phyloP scores from a whole-genome alignment of 352 stramenopile species.

The Globisporangium okanoganense region DNA sequence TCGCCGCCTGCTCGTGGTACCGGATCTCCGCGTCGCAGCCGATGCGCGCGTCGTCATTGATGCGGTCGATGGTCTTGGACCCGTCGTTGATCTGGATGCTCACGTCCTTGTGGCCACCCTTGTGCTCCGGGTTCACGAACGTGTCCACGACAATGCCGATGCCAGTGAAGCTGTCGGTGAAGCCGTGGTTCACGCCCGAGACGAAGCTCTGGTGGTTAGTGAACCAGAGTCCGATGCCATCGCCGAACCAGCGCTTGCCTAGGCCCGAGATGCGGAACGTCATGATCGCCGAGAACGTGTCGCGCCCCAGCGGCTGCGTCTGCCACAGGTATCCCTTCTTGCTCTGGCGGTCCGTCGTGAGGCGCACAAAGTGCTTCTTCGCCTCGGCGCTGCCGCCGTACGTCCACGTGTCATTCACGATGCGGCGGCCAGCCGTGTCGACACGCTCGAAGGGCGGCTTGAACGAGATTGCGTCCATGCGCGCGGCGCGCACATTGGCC shows the following conservation, averaged over 20 bases:
- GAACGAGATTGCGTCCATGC: slow-evolving; percentile 73
- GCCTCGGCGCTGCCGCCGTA: slow-evolving; percentile 69
- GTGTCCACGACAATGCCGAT: slow-evolving; percentile 82
- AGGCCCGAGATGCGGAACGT: slow-evolving; percentile 83
- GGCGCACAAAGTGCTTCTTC: slow-evolving; percentile 84
- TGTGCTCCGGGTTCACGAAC: slow-evolving; percentile 82
- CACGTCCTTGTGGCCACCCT: slow-evolving; percentile 81
- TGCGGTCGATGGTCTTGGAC: slow-evolving; percentile 54
- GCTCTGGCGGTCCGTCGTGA: slow-evolving; percentile 87
- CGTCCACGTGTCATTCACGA: slow-evolving; percentile 75
- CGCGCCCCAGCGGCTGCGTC: slow-evolving; percentile 40
- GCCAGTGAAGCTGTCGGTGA: slow-evolving; percentile 71
- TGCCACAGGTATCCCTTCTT: slow-evolving; percentile 83
- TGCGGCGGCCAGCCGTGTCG: slow-evolving; percentile 50
- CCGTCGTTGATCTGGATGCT: slow-evolving; percentile 83
- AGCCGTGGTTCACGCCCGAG: slow-evolving; percentile 68
- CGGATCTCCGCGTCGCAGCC: slow-evolving; percentile 77
- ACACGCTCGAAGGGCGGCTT: slow-evolving; percentile 70
- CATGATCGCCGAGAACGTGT: slow-evolving; percentile 61
- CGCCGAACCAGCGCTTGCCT: slow-evolving; percentile 81
- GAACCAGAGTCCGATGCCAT: slow-evolving; percentile 83
- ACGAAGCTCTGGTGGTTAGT: slow-evolving; percentile 57
- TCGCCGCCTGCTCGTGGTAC: slow-evolving; percentile 73
- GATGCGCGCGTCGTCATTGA: slow-evolving; percentile 61
- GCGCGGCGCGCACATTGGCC: slow-evolving; percentile 14